phyloP scores from a whole-genome alignment of 1,284 basidiomycete genomes.

The Albatrellus sp. region DNA sequence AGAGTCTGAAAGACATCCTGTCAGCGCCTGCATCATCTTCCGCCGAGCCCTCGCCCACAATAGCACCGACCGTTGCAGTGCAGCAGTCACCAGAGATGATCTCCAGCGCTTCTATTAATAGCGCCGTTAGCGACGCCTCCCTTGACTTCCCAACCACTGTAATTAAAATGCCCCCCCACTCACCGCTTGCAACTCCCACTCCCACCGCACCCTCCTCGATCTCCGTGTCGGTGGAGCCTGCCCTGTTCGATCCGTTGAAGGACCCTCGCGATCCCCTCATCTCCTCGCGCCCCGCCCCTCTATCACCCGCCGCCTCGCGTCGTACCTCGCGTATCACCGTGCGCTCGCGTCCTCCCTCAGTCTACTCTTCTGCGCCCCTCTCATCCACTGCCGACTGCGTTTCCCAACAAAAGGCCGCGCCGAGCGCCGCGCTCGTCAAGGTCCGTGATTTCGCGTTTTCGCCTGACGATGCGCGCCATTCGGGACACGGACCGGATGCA shows the following conservation, averaged over 20 bases:
- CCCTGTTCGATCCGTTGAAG: conserved; percentile 4
- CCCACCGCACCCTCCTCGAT: conserved; percentile 10
- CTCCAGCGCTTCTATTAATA: conserved; percentile 9
- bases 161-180: conserved; percentile 7
- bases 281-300: conserved; percentile 51
- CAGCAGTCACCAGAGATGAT: background rate
- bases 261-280: conserved; percentile 25
- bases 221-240: conserved; percentile 2
- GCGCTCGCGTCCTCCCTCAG: conserved; percentile 13
- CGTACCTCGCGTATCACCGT: conserved; percentile 32
- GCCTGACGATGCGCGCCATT: conserved; percentile 37
- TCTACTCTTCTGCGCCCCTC: background rate
- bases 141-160: background rate
- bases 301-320: conserved; percentile 48
- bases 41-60: background rate
- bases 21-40: conserved; percentile 7
- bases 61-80: background rate
- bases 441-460: conserved; percentile 56
- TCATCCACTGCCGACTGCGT: background rate
- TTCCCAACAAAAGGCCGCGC: too few species aligned
- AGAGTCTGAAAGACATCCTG: conserved; percentile 12
- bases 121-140: conserved; percentile 11
- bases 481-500: conserved; percentile 37
- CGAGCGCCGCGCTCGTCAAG: conserved; percentile 23
- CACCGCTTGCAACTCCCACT: background rate